Evolutionary conservation across 129 eudicot genomes (phyloP), one percentile per base, ranked within the genome.

Genomic region (Flaveria robusta): DNA sequence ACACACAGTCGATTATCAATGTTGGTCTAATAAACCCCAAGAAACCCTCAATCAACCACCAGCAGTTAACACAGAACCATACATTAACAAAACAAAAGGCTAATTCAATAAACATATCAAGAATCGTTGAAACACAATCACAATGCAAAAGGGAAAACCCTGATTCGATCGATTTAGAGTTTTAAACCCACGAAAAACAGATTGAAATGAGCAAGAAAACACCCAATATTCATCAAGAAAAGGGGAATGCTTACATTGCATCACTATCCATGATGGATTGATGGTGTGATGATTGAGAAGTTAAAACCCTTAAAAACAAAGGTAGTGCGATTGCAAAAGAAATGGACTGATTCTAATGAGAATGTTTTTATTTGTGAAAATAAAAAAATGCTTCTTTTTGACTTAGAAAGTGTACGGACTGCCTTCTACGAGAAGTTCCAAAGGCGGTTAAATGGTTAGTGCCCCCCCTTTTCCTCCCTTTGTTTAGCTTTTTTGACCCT

Each of bases 191-290:
- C 5, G 41, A 65, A 51, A 15, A 24, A 72, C 3, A 67, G 1
- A 20, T 5, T 29, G 6, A 8, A 47, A 66, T 7, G 3, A 37
- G 14, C 3, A 31, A 62, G 18, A 31, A 71, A 39, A 72, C 13
- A 9, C 52, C 24, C 49, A 24, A 19, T 54, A 18, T 14, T 12
- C n/a, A 54, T 43, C 0, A 64, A 71, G 10, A 42, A 19, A 26
- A 27, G n/a, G 16, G 20, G 7, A 10, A 11, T 51, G 56, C 18
- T 79, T 77, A 82, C 85, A 82, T 82, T 65, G 79, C 64, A 72
- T 82, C 85, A 50, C 77, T 63, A 64, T 82, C 85, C 82, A 77
- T 77, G 74, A 54, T 51, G 68, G 83, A 34, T 72, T 41, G 83
- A 10, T 59, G 66, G 59, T 27, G 85, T 60, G 72, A 66, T 56